Evolutionary conservation across 345 rosid species (phyloP).

Genomic region (Dipteronia dyeriana): DNA sequence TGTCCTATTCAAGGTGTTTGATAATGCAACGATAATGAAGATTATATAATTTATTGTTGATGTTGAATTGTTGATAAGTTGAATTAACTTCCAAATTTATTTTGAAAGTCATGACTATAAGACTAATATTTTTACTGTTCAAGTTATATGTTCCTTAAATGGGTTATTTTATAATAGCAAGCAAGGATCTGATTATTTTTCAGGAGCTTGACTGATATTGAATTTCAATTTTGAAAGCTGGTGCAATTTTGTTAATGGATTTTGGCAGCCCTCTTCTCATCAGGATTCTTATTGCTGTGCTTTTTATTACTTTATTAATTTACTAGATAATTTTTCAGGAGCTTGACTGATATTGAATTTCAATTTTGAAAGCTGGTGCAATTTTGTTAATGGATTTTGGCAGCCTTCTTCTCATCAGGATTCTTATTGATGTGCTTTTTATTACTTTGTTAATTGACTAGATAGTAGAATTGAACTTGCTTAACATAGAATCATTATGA

Average conservation of each 20-base stretch:
- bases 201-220: neutral
- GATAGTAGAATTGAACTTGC: slow-evolving; percentile 8
- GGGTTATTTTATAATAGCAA: neutral
- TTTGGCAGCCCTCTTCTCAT: neutral
- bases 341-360: neutral
- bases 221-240: neutral
- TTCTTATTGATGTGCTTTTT: neutral
- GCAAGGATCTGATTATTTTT: neutral
- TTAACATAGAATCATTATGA: slow-evolving; percentile 7
- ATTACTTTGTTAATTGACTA: neutral
- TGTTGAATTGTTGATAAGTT: neutral
- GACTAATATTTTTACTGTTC: neutral
- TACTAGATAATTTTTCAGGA: neutral
- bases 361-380: neutral
- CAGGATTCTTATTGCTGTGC: neutral
- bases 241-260: neutral
- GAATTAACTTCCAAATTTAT: neutral
- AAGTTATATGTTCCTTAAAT: neutral
- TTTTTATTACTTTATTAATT: neutral
- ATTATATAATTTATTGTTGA: neutral
- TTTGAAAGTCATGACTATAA: neutral
- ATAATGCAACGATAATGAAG: neutral
- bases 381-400: neutral
- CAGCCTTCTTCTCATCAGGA: neutral
- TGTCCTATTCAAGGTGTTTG: too few species aligned